Percentiles rank a stretch among this genome's conserved stretches.
Conservation (phyloP, 768 basidiomycete genomes). For the Plicaturopsis crispa region DNA sequence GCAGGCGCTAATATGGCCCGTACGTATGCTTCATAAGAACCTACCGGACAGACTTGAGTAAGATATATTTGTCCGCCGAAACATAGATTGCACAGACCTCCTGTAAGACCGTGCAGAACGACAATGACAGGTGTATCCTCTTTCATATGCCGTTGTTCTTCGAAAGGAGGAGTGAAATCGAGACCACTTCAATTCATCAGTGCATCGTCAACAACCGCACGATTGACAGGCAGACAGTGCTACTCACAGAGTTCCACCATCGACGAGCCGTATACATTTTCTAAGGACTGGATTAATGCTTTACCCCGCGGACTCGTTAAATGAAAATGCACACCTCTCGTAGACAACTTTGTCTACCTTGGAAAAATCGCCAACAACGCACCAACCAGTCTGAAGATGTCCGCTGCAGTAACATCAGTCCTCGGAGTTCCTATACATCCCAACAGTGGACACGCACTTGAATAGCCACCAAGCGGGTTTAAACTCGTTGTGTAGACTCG, state of each 20-base stretch:
- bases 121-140: conserved; percentile 47
- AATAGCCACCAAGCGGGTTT: conserved; percentile 41
- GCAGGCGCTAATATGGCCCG: conserved; percentile 51
- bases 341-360: conserved; percentile 48
- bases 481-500: conserved; percentile 34
- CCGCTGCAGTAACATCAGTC: conserved; percentile 30
- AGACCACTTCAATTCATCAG: conserved; percentile 39
- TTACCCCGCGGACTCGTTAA: neutral
- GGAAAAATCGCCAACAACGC: conserved; percentile 54
- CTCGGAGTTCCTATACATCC: conserved; percentile 14
- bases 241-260: conserved; percentile 61
- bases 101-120: conserved; percentile 49
- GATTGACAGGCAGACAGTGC: neutral
- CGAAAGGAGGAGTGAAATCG: conserved; percentile 51
- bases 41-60: no score
- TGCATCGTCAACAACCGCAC: neutral
- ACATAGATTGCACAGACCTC: no score
- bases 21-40: conserved; percentile 63
- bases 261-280: conserved; percentile 38
- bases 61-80: no score
- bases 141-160: conserved; percentile 21
- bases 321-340: conserved; percentile 33
- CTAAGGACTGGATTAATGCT: conserved; percentile 19
- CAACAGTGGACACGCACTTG: conserved; percentile 5
- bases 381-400: conserved; percentile 57